These are phyloP conservation scores for Rhizophagus sp. DNA, from an alignment of 192 early-diverging fungal genomes.

Conservation along the genomic window DNA sequence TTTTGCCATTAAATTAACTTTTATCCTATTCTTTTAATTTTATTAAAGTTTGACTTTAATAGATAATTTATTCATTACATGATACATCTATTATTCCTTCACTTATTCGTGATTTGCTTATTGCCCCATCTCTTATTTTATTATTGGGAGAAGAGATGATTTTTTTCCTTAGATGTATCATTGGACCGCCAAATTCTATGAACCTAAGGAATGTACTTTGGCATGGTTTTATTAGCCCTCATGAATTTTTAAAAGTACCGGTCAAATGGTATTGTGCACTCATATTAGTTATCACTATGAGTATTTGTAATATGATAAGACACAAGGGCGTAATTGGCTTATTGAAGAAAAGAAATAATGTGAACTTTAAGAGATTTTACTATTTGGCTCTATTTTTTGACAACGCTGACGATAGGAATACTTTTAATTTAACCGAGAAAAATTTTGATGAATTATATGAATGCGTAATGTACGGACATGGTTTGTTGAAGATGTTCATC, in stretches of 20 bases:
- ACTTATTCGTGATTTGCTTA: slow-evolving; percentile 25
- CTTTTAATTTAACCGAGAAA: neutral
- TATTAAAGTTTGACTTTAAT: neutral
- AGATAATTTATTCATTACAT: slow-evolving; percentile 17
- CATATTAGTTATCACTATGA: slow-evolving; percentile 14
- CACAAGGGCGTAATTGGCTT: neutral
- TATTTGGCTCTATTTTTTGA: neutral
- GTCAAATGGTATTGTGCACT: slow-evolving; percentile 20
- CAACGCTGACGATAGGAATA: neutral
- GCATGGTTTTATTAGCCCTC: slow-evolving; percentile 31
- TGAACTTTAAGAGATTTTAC: slow-evolving; percentile 4
- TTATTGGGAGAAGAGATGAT: neutral
- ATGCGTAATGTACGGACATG: slow-evolving; percentile 12
- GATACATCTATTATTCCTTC: slow-evolving; percentile 10
- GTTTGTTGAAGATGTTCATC: slow-evolving; percentile 7
- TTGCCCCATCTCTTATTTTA: neutral
- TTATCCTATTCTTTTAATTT: neutral
- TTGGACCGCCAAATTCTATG: slow-evolving; percentile 32
- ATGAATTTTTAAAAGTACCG: slow-evolving; percentile 26
- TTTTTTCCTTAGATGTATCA: slow-evolving; percentile 22
- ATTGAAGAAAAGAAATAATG: neutral
- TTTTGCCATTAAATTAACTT: neutral
- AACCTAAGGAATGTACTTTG: slow-evolving; percentile 35
- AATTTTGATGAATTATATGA: slow-evolving; percentile 18
- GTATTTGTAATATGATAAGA: slow-evolving; percentile 19